These are phyloP conservation scores for Pleurotus djamor DNA, from an alignment of 768 basidiomycete genomes.

Conservation along the genomic window DNA sequence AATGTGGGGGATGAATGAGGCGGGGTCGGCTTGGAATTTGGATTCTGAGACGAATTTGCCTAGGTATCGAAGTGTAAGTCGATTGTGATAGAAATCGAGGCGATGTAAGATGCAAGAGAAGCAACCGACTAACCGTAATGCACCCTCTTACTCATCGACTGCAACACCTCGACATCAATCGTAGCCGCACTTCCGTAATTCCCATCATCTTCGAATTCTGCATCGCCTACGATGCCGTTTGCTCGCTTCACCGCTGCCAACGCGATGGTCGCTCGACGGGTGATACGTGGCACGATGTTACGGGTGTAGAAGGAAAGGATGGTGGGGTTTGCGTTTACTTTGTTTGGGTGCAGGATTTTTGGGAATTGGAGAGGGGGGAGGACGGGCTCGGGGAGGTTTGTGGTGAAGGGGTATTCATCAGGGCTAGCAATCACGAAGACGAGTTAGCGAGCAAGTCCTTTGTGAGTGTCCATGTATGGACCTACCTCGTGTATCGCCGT, in stretches of 20 bases:
- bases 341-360: constrained; percentile 73
- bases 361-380: constrained; percentile 75
- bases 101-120: too few relatives aligned
- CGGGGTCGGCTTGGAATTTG: constrained; percentile 87
- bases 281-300: constrained; percentile 87
- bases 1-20: constrained; percentile 92
- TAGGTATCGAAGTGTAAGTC: too few relatives aligned
- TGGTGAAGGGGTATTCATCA: constrained; percentile 96
- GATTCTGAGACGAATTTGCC: constrained; percentile 99
- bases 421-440: constrained; percentile 52
- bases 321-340: constrained; percentile 81
- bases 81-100: too few relatives aligned
- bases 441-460: neutral
- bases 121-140: constrained; percentile 90
- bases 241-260: constrained; percentile 66
- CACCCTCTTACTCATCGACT: constrained; percentile 96
- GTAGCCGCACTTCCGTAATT: constrained; percentile 97
- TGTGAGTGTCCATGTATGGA: neutral
- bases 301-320: constrained; percentile 90
- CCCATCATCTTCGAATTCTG: constrained; percentile 87
- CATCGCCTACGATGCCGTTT: constrained; percentile 62
- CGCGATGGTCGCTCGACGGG: constrained; percentile 64
- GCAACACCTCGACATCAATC: constrained; percentile 94
- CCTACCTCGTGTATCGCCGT: constrained; percentile 88
- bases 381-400: constrained; percentile 77